Evolutionary conservation across 129 eudicot species (phyloP), one percentile per base, ranked within the genome.

Genomic region (Apium graveolens): DNA sequence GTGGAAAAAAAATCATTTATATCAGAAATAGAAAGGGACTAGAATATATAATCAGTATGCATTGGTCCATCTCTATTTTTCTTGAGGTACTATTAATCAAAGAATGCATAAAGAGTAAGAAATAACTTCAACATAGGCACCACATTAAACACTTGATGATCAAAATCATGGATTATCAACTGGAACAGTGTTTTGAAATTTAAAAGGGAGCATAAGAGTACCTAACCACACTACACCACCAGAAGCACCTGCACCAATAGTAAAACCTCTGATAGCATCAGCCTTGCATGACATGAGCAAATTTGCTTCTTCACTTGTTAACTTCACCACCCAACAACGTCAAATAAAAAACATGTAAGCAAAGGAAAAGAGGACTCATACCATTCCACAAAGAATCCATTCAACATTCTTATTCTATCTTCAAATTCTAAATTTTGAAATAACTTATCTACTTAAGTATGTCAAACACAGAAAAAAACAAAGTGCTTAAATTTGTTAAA

Each of bases 191-290:
- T 7, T 21, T 72, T 41, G 42, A 8, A 41, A 24, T 43, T 14
- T 42, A 10, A 14, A 73, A 42, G 41, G n/a, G 76, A 13, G 38
- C 60, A 74, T 27, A 78, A 29, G 49, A 70, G 73, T 83, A 91
- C 93, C 97, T 82, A 90, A 85, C 93, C 93, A 89, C 26, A 84
- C 82, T 38, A 82, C 41, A 78, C 86, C 85, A 14, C 87, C 89
- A 82, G 90, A 87, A 63, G 81, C 86, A 45, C 80, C 78, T n/a
- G 85, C 87, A 77, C 93, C 93, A 73, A 87, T 68, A 10, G 90
- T 80, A 51, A 86, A 88, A 60, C 82, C 89, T 77, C 81, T 87
- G 70, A 89, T 39, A 18, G 87, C 89, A 12, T 65, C 78, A 53
- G 72, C 81, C 82, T 86, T 92, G 86, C 90, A 92, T 26, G 80